Base-by-base conservation (phyloP, 2,329 filamentous ascomycete species). In the Pyricularia pennisetigena region DNA sequence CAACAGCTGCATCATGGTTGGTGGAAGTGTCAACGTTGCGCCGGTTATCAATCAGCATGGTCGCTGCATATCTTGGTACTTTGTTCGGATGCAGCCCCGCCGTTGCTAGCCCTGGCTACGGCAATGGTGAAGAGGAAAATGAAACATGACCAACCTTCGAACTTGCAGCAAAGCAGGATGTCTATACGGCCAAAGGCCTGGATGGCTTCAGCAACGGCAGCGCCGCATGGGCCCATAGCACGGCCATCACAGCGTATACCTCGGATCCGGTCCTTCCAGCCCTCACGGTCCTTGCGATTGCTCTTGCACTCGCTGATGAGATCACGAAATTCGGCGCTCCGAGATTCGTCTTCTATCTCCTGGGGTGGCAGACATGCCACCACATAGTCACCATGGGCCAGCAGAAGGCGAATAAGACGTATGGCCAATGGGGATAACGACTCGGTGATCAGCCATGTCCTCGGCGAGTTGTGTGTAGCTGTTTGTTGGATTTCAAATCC, bases 361-460 rank as follows among this genome's bases (percentile, higher is more conserved):
- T 85, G 82, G 3, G 92, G 90, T 65, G 91, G 88, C 41, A 97
- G 84, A 68, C 94, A 95, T 5, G 93, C 91, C 65, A 94, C 90
- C 64, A 97, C 90, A 76, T 90, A 94, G 78, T 98, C 95, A 65
- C 95, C 94, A 78, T 97, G 93, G n/a, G 88, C 87, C 65, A 98
- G 88, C 62, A 97, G 84, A 73, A 92, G 87, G 68, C 90, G 88
- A 68, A 93, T 91, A 69, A 97, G 85, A 64, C 92, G 90, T 70
- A 97, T 90, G 68, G 90, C 90, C 71, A 97, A 86, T 14, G 94
- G 93, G 49, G 93, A 94, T 70, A 94, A 86, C 41, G 92, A 92
- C 69, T 92, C 90, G 12, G 94, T 97, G 72, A 99, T 82, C 75
- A 99, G 89, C 95, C 95, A 98, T 74, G 94, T 92, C 74, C 94